A percentile compares a stretch with the other conserved stretches of the same genome.
Conservation (phyloP, 2,329 filamentous ascomycete species). For the Stachybotrys echinatus region DNA sequence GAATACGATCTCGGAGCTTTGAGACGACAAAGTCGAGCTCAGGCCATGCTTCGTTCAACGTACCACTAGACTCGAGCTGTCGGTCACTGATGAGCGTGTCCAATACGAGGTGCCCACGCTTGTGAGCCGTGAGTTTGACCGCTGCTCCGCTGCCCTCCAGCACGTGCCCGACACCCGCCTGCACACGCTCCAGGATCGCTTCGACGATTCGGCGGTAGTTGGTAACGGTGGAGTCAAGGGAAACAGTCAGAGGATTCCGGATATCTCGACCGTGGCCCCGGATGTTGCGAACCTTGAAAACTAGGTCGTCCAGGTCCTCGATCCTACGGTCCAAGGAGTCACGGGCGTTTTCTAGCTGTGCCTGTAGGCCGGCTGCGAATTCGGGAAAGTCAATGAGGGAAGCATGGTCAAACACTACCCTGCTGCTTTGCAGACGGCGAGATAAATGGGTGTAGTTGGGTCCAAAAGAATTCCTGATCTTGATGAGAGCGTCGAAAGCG, state of each 20-base stretch:
- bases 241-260: constrained; percentile 39
- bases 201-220: constrained; percentile 39
- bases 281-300: constrained; percentile 41
- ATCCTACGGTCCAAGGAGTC: constrained; percentile 36
- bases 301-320: constrained; percentile 39
- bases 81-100: constrained; percentile 36
- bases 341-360: constrained; percentile 28
- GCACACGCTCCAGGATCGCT: constrained; percentile 44
- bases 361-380: constrained; percentile 35
- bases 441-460: constrained; percentile 39
- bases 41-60: neutral
- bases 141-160: constrained; percentile 41
- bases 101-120: constrained; percentile 48
- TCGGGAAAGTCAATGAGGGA: constrained; percentile 36
- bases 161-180: constrained; percentile 43
- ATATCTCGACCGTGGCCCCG: constrained; percentile 39
- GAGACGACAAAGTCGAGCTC: constrained; percentile 15
- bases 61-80: neutral
- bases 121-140: constrained; percentile 42
- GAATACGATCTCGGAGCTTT: constrained; percentile 38
- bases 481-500: constrained; percentile 39
- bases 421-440: constrained; percentile 35
- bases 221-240: constrained; percentile 33
- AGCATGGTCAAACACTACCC: constrained; percentile 38
- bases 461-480: constrained; percentile 44